A percentile compares a stretch with the other conserved stretches of the same genome.
These are phyloP conservation scores for Leishmania lainsoni DNA, from an alignment of 208 protist species.

Conservation along the genomic window DNA sequence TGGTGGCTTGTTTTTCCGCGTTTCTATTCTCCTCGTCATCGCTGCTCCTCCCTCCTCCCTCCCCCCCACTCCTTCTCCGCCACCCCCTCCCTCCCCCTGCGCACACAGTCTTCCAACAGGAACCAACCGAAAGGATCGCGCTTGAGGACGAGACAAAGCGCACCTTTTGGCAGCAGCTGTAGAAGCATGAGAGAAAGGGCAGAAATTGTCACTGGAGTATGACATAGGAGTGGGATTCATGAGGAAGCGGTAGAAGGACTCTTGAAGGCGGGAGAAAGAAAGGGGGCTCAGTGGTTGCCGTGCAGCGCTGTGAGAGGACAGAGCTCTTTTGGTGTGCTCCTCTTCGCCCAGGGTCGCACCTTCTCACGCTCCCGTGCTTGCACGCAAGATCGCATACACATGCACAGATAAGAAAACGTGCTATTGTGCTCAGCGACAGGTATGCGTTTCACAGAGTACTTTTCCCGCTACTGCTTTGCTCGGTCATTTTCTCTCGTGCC, in stretches of 20 bases:
- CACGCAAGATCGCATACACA: not conserved
- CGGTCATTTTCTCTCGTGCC: not conserved
- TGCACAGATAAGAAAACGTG: not conserved
- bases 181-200: not conserved
- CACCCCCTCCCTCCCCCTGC: not conserved
- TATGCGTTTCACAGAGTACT: not conserved
- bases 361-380: not conserved
- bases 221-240: not conserved
- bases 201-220: not conserved
- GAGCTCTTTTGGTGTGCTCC: not conserved
- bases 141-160: not conserved
- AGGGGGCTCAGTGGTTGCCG: not conserved
- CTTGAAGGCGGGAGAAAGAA: not conserved
- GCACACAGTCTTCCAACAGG: not conserved
- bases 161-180: not conserved
- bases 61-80: not conserved
- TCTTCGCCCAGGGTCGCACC: not conserved
- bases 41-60: not conserved
- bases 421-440: not conserved
- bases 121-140: not conserved
- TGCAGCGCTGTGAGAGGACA: not conserved
- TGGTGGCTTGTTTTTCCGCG: not conserved
- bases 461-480: not conserved
- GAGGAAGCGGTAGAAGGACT: not conserved
- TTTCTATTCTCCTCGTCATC: not conserved